Evolutionary conservation across 2,329 filamentous ascomycete genomes (phyloP).

Genomic region (Aspergillus brunneoviolaceus): DNA sequence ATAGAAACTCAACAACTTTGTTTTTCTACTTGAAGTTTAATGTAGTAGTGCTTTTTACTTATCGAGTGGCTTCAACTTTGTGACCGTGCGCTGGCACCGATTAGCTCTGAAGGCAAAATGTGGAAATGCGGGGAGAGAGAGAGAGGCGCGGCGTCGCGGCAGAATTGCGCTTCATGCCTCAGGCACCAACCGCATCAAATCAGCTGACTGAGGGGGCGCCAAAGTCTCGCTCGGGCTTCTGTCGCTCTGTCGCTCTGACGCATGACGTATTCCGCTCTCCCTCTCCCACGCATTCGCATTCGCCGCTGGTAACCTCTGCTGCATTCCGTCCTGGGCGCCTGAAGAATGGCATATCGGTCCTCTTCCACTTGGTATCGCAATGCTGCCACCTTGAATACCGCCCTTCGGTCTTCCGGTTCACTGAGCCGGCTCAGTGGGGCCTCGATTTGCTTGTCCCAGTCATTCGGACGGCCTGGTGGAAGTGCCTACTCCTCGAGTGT

Average conservation of each 20-base stretch:
- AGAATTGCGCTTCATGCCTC: not conserved
- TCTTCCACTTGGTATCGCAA: conserved; percentile 12
- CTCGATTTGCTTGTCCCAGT: not conserved
- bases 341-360: conserved; percentile 14
- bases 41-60: no score
- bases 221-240: not conserved
- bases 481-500: conserved; percentile 7
- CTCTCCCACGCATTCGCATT: not conserved
- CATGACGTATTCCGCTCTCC: conserved; percentile 11
- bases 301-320: conserved; percentile 3
- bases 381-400: conserved; percentile 12
- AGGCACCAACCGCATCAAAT: not conserved
- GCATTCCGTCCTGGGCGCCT: not conserved
- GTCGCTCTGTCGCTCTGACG: not conserved
- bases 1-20: no score
- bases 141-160: no score
- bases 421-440: not conserved
- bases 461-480: conserved; percentile 1
- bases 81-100: no score
- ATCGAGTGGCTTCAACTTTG: no score
- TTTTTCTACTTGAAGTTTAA: no score
- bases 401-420: conserved; percentile 2
- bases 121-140: not conserved
- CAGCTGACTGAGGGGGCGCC: conserved; percentile 11
- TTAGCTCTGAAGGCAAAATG: not conserved